Conservation (phyloP, 257 asterid genomes). For the Penstemon newberryi region DNA sequence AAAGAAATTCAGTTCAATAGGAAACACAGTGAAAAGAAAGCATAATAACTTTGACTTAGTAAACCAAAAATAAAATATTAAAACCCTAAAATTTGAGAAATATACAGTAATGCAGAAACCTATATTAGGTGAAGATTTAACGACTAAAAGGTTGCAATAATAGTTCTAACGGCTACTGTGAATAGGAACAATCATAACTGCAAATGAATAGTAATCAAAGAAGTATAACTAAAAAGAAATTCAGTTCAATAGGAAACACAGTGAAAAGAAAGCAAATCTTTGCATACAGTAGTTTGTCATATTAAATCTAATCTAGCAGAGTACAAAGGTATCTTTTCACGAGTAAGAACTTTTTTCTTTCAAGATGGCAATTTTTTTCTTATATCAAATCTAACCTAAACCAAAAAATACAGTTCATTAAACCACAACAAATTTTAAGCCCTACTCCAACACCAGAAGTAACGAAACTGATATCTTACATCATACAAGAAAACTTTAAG, state of each 20-base stretch:
- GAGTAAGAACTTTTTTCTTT: too few species aligned
- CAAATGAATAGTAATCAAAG: background rate
- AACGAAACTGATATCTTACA: too few species aligned
- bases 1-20: background rate
- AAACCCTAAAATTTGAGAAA: conserved; percentile 1
- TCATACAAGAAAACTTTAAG: too few species aligned
- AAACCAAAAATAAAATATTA: background rate
- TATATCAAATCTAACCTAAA: too few species aligned
- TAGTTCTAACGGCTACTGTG: background rate
- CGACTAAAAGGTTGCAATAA: background rate
- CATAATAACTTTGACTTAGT: background rate
- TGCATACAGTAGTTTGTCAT: too few species aligned
- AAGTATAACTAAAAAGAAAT: too few species aligned
- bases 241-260: background rate
- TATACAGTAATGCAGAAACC: background rate
- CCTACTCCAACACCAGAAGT: too few species aligned
- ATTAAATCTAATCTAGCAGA: too few species aligned
- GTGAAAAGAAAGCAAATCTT: background rate
- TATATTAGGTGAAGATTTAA: background rate
- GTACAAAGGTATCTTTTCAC: too few species aligned
- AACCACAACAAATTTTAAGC: too few species aligned
- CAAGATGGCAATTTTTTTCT: too few species aligned
- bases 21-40: background rate
- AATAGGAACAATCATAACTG: background rate
- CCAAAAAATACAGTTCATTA: too few species aligned